Percentiles rank a stretch among this genome's conserved stretches.
phyloP scores from a whole-genome alignment of 768 basidiomycete species.

The Lactarius trivialis region DNA sequence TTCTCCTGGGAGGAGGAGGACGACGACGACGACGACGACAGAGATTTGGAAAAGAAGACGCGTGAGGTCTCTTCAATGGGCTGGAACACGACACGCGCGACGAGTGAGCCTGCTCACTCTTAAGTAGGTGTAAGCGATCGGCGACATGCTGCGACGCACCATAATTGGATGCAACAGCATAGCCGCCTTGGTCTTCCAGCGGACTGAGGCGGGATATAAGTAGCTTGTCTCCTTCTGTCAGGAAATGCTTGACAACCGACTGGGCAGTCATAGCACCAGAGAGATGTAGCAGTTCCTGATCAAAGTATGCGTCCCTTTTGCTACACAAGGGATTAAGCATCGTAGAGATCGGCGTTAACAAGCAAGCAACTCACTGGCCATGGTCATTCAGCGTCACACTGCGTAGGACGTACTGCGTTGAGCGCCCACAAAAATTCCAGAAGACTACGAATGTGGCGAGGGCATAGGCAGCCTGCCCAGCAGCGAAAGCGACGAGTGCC shows the following conservation, averaged over 20 bases:
- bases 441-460: constrained; percentile 52
- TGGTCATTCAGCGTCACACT: constrained; percentile 23
- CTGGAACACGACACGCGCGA: constrained; percentile 90
- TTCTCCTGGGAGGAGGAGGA: background rate
- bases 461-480: constrained; percentile 78
- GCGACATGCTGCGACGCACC: constrained; percentile 41
- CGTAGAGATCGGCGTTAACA: background rate
- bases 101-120: constrained; percentile 62
- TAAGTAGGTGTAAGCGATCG: background rate
- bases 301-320: constrained; percentile 35
- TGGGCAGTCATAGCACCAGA: constrained; percentile 83
- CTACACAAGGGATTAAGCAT: constrained; percentile 15
- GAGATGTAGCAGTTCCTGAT: constrained; percentile 46
- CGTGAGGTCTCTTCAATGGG: constrained; percentile 92
- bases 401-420: constrained; percentile 21
- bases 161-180: constrained; percentile 93
- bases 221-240: constrained; percentile 94
- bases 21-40: constrained; percentile 5
- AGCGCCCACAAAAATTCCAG: constrained; percentile 27
- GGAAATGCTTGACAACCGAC: constrained; percentile 85
- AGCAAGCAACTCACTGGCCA: constrained; percentile 28
- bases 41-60: constrained; percentile 75
- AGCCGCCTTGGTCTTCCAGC: constrained; percentile 85
- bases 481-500: constrained; percentile 76
- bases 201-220: constrained; percentile 80